Base-by-base conservation (phyloP, 2,329 filamentous ascomycete species). In the Knufia petricola region DNA sequence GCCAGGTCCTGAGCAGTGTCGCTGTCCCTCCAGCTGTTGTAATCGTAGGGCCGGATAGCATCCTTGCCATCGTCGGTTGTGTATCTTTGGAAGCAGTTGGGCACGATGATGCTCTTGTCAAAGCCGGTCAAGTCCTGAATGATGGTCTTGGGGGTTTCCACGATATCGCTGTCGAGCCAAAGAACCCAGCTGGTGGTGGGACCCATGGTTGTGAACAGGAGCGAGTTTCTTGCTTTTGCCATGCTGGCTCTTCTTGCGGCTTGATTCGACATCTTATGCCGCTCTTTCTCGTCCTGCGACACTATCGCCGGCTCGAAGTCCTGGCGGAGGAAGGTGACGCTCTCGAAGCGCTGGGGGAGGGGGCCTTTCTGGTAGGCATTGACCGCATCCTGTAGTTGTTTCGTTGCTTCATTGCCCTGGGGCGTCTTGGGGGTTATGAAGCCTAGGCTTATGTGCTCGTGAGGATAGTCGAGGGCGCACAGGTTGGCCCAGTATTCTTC, bases 1-100 rank as follows among this genome's bases (percentile, higher is more conserved):
- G 78, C 89, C 54, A 98, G 70, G 30, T 84, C 76, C 61, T 83
- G 77, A 1, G 92, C 90, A 1, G 77, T 82, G 1, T 82, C 76
- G 62, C 86, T 94, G 63, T 98, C 92, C 61, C 90, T 81, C 92
- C 92, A 98, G 64, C 85, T 94, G 71, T 98, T 98, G 75, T 83
- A 96, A 69, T 98, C 92, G 65, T 98, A 98, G 0, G 89, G 81
- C 3, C 92, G 80, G 61, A 90, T 80, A 37, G 82, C 79, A 71
- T 79, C 78, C 55, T 79, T 74, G 60, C 84, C 82, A 54, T 92
- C 79, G 40, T 77, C 77, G 69, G 95, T 83, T 52, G 78, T 80
- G 69, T 79, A 96, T 54, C 84, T 76, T 69, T 98, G 92, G 74
- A 85, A 95, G 73, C 90, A 96, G 65, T 98, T 98, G 45, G 92